Evolutionary conservation across 768 basidiomycete species (phyloP), one percentile per base, ranked within the genome.

Genomic region (Suillus americanus): DNA sequence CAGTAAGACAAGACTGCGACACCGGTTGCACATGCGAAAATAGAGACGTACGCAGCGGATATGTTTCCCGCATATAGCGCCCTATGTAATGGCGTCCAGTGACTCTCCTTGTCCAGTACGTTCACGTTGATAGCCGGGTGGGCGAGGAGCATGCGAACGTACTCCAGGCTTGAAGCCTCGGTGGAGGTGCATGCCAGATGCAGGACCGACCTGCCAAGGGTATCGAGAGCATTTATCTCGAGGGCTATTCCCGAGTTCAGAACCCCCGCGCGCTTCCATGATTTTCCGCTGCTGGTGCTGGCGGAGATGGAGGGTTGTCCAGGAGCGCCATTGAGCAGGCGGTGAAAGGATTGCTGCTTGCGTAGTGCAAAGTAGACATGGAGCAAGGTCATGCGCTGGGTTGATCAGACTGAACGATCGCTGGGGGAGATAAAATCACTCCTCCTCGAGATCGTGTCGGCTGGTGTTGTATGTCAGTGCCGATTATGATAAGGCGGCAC

Each of bases 31-130:
- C 28, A n/a, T 18, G 62, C 43, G 38, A 25, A 56, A 14, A 16
- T 53, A n/a, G 9, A 37, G 7, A 81, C 89, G 65, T 67, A 90
- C 87, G 85, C 89, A 53, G 85, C 84, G 56, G 88, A 81, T 10
- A 95, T 65, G 69, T 95, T 94, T 1, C 92, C 93, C 43, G 81
- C 75, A 73, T 95, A 97, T 69, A 96, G 75, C 2, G 93, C 93
- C 56, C 95, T 81, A 71, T 99, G 97, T 25, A 99, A 79, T 8
- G 96, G 85, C 1, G 94, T 97, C 92, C 95, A 98, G 63, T 89
- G 90, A 64, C 86, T 92, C 81, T 99, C 97, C 61, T 74, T 74
- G 75, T 99, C 97, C 48, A 80, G 78, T 8, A 91, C 64, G 69
- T 99, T 99, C 68, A 94, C 86, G 63, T 91, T 89, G 74, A 95